These are phyloP conservation scores for Phytomonas sp. DNA, from an alignment of 208 protist genomes.

Conservation along the genomic window DNA sequence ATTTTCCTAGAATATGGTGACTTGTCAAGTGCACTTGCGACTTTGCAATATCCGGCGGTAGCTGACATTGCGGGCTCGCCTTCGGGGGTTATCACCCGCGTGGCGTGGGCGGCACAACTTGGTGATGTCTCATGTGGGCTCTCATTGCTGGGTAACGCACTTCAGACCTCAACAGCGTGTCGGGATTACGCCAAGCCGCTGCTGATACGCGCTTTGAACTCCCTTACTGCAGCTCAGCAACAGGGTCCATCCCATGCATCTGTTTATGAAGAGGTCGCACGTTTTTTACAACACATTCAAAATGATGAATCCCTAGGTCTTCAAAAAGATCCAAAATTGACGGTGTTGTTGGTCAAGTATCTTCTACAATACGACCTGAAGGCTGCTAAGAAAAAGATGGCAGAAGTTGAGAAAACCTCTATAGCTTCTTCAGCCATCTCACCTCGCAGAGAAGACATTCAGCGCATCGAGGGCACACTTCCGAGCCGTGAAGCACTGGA, in stretches of 20 bases:
- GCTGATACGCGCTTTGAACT: conserved; percentile 57
- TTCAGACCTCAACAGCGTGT: conserved; percentile 7
- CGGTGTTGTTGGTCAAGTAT: conserved; percentile 42
- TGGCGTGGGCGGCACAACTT: conserved; percentile 53
- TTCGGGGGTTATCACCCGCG: conserved; percentile 38
- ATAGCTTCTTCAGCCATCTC: no score
- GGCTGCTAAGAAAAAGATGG: conserved; percentile 17
- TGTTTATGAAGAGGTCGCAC: conserved; percentile 19
- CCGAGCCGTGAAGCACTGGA: conserved; percentile 44
- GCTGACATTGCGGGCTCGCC: conserved; percentile 28
- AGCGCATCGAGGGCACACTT: conserved; percentile 24
- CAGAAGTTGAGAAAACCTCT: conserved; percentile 10
- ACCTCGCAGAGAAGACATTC: conserved; percentile 15
- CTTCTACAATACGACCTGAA: conserved; percentile 50
- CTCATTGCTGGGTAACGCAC: conserved; percentile 25
- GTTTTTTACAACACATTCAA: conserved; percentile 33
- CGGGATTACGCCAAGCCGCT: conserved; percentile 21
- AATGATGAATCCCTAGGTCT: conserved; percentile 18
- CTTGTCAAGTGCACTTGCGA: conserved; percentile 33
- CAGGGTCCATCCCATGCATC: conserved; percentile 3
- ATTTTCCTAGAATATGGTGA: conserved; percentile 73
- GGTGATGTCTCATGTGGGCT: conserved; percentile 21
- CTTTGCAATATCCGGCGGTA: conserved; percentile 25
- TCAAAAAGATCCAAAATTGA: conserved; percentile 27
- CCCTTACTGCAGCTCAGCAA: conserved; percentile 25